Base-by-base conservation (phyloP, 73 alveolate genomes). In the Halteria grandinella region DNA sequence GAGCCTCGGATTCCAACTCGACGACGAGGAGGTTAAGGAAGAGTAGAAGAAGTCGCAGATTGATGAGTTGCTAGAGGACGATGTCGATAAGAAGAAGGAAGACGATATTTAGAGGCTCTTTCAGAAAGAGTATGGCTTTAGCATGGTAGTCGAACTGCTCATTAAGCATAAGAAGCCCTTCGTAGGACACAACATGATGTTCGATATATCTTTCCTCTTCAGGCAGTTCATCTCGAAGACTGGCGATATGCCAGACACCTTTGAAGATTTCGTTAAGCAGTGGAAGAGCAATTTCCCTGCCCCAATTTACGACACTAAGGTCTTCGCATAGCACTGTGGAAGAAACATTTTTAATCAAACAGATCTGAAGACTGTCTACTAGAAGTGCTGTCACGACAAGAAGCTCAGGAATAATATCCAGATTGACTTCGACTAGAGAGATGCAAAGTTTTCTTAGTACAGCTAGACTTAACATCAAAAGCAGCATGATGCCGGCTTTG, bases 101-200 rank as follows among this genome's bases (percentile, higher is more conserved):
- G 81, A 49, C 17, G 43, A 44, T 4, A 29, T 47, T 28, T 60
- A 45, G 28, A 71, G 75, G 45, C 57, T 91, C 60, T 52, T 60
- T 37, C 40, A 83, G 27, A 55, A 72, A 33, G 98, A 92, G 75
- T 63, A 75, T 44, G 98, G 98, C 6, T 92, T 92, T 55, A 69
- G 92, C 27, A 73, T 32, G n/a, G 88, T 85, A 44, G 80, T 94
- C 24, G 86, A 91, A 32, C 44, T 77, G 43, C 49, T 94, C 45
- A 69, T 91, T 43, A 74, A 94, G 25, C 53, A 87, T 37, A 88
- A 88, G 85, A 84, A 81, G 55, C 97, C 98, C 10, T 58, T 94
- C 0, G 85, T 94, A 14, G 98, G 98, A 0, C 98, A 94, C 83
- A 91, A 94, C 72, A 79, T 91, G 79, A 87, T 89, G 69, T 94